These are phyloP conservation scores for Coemansia sp. DNA, from an alignment of 192 early-diverging fungal species.

Conservation along the genomic window DNA sequence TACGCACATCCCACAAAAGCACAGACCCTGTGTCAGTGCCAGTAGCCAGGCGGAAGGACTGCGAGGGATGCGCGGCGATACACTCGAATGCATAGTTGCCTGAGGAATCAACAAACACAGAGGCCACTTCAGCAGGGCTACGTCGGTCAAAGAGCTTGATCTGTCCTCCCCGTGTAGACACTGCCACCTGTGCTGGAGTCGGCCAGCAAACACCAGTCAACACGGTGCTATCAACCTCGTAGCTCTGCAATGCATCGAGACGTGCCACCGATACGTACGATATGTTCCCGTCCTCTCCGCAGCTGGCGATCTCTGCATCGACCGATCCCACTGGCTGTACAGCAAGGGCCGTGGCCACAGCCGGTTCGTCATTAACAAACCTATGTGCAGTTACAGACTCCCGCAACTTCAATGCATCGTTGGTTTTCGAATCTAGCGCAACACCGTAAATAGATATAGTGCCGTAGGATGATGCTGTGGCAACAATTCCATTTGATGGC, in stretches of 20 bases:
- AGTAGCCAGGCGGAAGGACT: constrained; percentile 44
- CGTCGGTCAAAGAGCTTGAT: constrained; percentile 51
- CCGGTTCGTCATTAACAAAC: constrained; percentile 26
- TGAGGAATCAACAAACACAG: constrained; percentile 35
- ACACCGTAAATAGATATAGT: constrained; percentile 33
- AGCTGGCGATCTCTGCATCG: constrained; percentile 40
- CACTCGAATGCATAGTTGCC: constrained; percentile 30
- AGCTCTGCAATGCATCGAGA: constrained; percentile 22
- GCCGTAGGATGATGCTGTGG: constrained; percentile 41
- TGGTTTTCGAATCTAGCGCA: background rate
- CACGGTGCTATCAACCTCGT: constrained; percentile 38
- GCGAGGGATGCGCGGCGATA: constrained; percentile 46
- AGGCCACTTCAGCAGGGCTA: constrained; percentile 8
- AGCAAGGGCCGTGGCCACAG: constrained; percentile 26
- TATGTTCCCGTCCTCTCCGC: constrained; percentile 47
- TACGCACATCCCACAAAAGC: constrained; percentile 47
- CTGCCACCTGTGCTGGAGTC: constrained; percentile 31
- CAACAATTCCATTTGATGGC: constrained; percentile 8
- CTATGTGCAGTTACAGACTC: constrained; percentile 34
- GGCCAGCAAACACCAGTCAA: constrained; percentile 49
- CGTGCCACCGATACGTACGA: constrained; percentile 15
- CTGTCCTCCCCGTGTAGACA: constrained; percentile 43
- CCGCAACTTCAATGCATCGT: constrained; percentile 10
- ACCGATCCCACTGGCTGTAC: constrained; percentile 17
- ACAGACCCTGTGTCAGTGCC: constrained; percentile 37